Conservation (phyloP, 2,329 filamentous ascomycete species). For the Penicillium hordei region DNA sequence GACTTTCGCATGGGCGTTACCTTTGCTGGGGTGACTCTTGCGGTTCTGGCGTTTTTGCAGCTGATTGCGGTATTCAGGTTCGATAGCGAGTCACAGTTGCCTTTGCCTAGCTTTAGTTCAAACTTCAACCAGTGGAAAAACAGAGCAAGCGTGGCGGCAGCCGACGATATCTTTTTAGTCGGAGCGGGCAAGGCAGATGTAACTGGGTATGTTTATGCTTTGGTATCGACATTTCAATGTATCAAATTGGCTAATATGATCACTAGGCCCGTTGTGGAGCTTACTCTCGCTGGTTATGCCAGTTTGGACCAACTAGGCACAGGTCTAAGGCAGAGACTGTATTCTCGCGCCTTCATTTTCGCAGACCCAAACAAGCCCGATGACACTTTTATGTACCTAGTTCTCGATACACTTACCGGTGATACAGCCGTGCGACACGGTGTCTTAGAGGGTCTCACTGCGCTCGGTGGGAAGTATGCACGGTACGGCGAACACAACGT, state of each 20-base stretch:
- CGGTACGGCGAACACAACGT: constrained; percentile 78
- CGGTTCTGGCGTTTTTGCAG: constrained; percentile 34
- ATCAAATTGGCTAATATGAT: not conserved
- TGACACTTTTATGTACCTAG: constrained; percentile 80
- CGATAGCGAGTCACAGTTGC: constrained; percentile 15
- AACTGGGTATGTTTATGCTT: constrained; percentile 55
- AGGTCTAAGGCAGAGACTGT: constrained; percentile 81
- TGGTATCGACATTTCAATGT: not conserved
- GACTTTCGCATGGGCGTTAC: constrained; percentile 28
- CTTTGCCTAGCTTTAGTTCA: constrained; percentile 18
- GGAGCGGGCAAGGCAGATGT: constrained; percentile 72
- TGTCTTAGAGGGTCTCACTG: constrained; percentile 72
- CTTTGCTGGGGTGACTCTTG: constrained; percentile 28
- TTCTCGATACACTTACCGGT: constrained; percentile 82
- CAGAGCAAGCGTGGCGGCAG: constrained; percentile 20
- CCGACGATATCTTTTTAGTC: constrained; percentile 57
- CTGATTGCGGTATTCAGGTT: constrained; percentile 28
- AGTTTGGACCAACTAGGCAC: constrained; percentile 78
- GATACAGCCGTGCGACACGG: constrained; percentile 86
- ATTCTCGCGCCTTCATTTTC: constrained; percentile 86
- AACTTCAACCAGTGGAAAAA: constrained; percentile 26
- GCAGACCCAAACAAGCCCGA: constrained; percentile 64
- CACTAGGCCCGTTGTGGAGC: constrained; percentile 74
- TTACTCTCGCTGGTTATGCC: constrained; percentile 91
- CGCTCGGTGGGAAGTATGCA: constrained; percentile 69